Conservation (phyloP, 208 protist species). For the Acanthamoeba royreba region DNA sequence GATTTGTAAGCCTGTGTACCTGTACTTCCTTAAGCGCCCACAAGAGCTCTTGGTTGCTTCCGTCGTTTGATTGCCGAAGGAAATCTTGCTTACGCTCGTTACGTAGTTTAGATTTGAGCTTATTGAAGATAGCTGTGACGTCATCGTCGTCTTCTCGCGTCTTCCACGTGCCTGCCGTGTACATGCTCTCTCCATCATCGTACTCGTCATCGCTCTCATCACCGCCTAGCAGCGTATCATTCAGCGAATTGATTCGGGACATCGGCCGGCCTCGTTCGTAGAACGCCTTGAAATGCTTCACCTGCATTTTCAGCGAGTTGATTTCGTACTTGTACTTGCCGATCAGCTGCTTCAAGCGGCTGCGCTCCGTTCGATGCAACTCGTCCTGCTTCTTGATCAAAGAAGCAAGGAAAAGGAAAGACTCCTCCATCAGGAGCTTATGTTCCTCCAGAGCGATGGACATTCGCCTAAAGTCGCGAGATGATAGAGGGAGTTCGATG, state of each 20-base stretch:
- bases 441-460: not conserved
- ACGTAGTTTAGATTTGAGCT: not conserved
- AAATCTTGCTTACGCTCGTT: not conserved
- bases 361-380: not conserved
- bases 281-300: not conserved
- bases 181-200: not conserved
- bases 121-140: not conserved
- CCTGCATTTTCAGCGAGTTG: slow-evolving; percentile 5
- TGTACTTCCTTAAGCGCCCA: slow-evolving; percentile 13
- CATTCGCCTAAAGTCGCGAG: not conserved
- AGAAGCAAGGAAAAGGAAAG: not conserved
- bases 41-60: not conserved
- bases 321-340: slow-evolving; percentile 13
- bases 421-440: not conserved
- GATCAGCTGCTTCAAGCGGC: not conserved
- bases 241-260: not conserved
- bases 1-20: too few species aligned
- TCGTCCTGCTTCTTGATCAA: not conserved
- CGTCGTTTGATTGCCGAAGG: not conserved
- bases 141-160: not conserved
- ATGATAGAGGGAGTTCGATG: not conserved
- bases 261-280: not conserved
- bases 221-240: too few species aligned
- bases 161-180: not conserved
- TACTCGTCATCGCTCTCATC: not conserved